phyloP scores from a whole-genome alignment of 139 green algal genomes.

The Mesostigma viride region DNA sequence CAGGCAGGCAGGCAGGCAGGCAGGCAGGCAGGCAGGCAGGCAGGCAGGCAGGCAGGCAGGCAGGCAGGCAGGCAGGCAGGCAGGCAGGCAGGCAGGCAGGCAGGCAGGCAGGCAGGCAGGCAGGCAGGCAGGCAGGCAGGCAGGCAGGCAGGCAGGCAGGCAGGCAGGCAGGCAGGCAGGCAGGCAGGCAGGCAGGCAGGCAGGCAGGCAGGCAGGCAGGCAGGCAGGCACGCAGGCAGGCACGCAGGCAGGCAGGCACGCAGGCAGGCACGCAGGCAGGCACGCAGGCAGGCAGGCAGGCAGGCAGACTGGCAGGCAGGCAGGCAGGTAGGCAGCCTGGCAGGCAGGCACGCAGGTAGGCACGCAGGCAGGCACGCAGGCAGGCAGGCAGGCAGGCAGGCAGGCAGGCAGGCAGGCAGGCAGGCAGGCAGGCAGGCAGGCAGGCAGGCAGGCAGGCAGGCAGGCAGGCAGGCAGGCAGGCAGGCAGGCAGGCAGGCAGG shows the following conservation, averaged over 20 bases:
- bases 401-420: background rate
- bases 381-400: background rate
- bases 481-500: background rate
- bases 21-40: constrained; percentile 11
- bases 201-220: constrained; percentile 12
- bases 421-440: background rate
- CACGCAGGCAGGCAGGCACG: constrained; percentile 15
- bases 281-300: constrained; percentile 17
- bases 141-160: constrained; percentile 10
- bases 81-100: constrained; percentile 15
- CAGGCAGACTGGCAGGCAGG: too few species aligned
- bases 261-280: constrained; percentile 14
- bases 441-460: background rate
- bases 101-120: constrained; percentile 15
- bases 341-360: constrained; percentile 11
- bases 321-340: background rate
- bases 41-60: constrained; percentile 12
- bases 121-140: constrained; percentile 13
- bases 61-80: constrained; percentile 15
- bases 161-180: constrained; percentile 15
- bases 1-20: too few species aligned
- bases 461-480: background rate
- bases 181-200: constrained; percentile 12
- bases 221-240: constrained; percentile 14
- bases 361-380: background rate